Base-by-base conservation (phyloP, 2,329 filamentous ascomycete genomes). In the Monilinia fructicola region DNA sequence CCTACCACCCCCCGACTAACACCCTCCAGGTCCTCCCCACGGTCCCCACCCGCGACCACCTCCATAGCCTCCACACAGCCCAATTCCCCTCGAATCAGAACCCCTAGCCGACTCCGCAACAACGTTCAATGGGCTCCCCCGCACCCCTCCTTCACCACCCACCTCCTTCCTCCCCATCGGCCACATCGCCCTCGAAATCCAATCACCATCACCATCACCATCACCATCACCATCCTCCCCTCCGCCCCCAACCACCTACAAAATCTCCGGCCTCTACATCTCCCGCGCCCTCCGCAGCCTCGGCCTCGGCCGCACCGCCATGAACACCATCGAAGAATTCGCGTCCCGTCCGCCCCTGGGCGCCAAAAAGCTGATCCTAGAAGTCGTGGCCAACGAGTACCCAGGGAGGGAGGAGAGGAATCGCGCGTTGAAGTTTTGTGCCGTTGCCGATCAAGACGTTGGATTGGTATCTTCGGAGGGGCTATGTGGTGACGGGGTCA, bases 401-500 rank as follows among this genome's bases (percentile, higher is more conserved):
- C 38, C 46, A 1, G 64, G 58, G 0, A 67, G 59, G 26, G 44
- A 18, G 11, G 69, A 69, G 35, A 67, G 59, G 40, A 62, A n/a
- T 52, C 28, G 18, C 1, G 72, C 69, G 4, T 42, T 71, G 18
- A 69, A 68, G 40, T 35, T 35, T 35, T 38, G n/a, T 56, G n/a
- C 18, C 58, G 21, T 66, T 67, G 38, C 6, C 14, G 23, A 66
- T 71, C 28, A 42, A 53, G 46, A 55, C 58, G 44, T 59, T 70
- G 14, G 67, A 72, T 53, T 75, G 73, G 73, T 74, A 75, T 66
- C 67, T 44, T 23, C 68, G 73, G 50, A 68, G 73, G 21, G 74
- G 73, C 2, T 75, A 74, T 69, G 58, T 2, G 21, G 1, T 56
- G 48, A 40, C 46, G 26, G 53, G 62, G 21, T 64, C 3, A 12